Conservation (phyloP, 306 rosid species). For the Cucumis hystrix region DNA sequence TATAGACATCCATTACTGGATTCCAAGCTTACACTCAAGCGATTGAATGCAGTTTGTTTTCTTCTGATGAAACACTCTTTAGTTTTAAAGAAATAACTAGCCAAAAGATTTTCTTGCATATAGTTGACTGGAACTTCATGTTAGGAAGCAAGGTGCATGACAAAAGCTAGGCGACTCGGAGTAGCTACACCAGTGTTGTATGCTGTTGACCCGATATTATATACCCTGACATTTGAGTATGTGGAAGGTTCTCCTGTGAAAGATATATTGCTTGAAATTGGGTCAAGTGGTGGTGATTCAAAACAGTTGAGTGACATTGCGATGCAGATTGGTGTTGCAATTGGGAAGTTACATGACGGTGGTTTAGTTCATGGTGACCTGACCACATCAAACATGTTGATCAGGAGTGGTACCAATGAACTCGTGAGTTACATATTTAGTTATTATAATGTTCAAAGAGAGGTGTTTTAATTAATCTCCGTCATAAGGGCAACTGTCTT, state of each 20-base stretch:
- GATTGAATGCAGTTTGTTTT: constrained; percentile 53
- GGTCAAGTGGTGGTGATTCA: constrained; percentile 22
- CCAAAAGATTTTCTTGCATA: background rate
- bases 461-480: background rate
- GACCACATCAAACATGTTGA: constrained; percentile 80
- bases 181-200: constrained; percentile 61
- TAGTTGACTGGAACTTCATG: background rate
- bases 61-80: background rate
- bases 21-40: constrained; percentile 70
- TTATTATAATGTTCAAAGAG: background rate
- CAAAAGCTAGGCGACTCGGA: constrained; percentile 81
- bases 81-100: background rate
- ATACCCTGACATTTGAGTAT: constrained; percentile 62
- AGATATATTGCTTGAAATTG: constrained; percentile 62
- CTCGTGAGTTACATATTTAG: constrained; percentile 36
- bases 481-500: constrained; percentile 7
- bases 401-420: constrained; percentile 38
- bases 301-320: constrained; percentile 44
- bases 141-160: constrained; percentile 92
- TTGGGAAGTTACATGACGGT: constrained; percentile 74
- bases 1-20: constrained; percentile 87
- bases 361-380: constrained; percentile 80
- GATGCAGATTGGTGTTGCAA: constrained; percentile 63
- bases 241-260: constrained; percentile 67
- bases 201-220: constrained; percentile 47